Conservation (phyloP, 2,329 filamentous ascomycete species). For the Colletotrichum sp. region DNA sequence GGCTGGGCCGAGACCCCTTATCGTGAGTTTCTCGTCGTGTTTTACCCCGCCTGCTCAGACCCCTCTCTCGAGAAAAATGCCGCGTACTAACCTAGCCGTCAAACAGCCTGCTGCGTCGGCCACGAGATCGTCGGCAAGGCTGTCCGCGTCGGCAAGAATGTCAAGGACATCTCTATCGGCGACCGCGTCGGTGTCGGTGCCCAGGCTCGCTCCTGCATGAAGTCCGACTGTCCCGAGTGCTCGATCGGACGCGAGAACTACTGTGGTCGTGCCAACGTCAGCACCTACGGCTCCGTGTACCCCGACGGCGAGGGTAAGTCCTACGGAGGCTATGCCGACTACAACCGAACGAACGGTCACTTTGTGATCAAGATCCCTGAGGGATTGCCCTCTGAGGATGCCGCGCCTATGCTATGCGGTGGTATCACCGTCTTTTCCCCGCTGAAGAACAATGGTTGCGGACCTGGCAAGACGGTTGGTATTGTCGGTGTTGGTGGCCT, state of each 20-base stretch:
- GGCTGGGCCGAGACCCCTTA: conserved; percentile 53
- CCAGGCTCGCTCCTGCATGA: conserved; percentile 60
- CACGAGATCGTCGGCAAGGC: conserved; percentile 70
- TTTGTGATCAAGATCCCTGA: conserved; percentile 58
- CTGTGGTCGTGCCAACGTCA: conserved; percentile 42
- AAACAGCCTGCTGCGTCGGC: conserved; percentile 57
- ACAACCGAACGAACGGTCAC: conserved; percentile 36
- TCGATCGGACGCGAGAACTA: conserved; percentile 44
- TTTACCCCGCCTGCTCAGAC: neutral
- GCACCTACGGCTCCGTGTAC: conserved; percentile 60
- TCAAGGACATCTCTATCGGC: conserved; percentile 58
- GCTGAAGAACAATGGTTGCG: conserved; percentile 65
- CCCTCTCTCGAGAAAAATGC: neutral
- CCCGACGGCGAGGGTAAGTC: conserved; percentile 58
- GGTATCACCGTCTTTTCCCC: conserved; percentile 73
- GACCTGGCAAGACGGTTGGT: conserved; percentile 70
- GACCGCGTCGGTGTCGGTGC: conserved; percentile 70
- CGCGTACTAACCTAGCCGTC: neutral
- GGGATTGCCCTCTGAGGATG: conserved; percentile 41
- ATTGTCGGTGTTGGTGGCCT: conserved; percentile 73
- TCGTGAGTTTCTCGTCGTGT: conserved; percentile 31
- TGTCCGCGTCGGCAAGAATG: conserved; percentile 56
- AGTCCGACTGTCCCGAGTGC: conserved; percentile 48
- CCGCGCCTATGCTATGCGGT: conserved; percentile 73
- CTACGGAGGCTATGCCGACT: conserved; percentile 58